Conservation (phyloP, 768 basidiomycete genomes). For the Boletus sensibilis region DNA sequence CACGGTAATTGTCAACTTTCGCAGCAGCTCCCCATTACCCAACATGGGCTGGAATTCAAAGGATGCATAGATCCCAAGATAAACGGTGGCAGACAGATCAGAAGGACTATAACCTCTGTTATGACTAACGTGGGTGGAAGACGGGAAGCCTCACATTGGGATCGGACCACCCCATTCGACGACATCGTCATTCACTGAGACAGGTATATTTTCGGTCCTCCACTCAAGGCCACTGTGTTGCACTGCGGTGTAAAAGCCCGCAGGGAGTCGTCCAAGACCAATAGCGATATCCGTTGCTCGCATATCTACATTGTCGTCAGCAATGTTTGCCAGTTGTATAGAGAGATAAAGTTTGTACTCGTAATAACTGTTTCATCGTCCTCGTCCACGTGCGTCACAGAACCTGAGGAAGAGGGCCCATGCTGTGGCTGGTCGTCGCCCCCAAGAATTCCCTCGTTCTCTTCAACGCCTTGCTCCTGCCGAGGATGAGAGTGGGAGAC, state of each 20-base stretch:
- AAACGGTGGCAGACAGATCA: not conserved
- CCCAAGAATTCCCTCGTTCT: not conserved
- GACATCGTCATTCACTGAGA: not conserved
- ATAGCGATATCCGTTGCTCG: not conserved
- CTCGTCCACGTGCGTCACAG: not conserved
- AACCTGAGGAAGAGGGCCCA: not conserved
- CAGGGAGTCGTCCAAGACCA: not conserved
- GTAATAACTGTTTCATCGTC: not conserved
- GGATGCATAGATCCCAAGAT: not conserved
- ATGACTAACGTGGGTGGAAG: not conserved
- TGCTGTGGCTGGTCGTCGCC: not conserved
- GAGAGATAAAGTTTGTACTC: not conserved
- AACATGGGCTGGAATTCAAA: slow-evolving; percentile 5
- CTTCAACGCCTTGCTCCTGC: not conserved
- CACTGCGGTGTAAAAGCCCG: slow-evolving; percentile 1
- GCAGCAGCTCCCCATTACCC: slow-evolving; percentile 1
- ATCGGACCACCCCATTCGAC: slow-evolving; percentile 6
- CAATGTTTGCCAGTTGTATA: not conserved
- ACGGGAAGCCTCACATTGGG: not conserved
- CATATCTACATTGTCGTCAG: not conserved
- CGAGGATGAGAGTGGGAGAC: no score
- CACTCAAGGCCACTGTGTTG: not conserved
- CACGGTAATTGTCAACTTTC: not conserved
- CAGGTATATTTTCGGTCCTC: not conserved
- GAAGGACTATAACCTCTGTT: not conserved